Conservation (phyloP, 768 basidiomycete species). For the Boletellus emodensis region DNA sequence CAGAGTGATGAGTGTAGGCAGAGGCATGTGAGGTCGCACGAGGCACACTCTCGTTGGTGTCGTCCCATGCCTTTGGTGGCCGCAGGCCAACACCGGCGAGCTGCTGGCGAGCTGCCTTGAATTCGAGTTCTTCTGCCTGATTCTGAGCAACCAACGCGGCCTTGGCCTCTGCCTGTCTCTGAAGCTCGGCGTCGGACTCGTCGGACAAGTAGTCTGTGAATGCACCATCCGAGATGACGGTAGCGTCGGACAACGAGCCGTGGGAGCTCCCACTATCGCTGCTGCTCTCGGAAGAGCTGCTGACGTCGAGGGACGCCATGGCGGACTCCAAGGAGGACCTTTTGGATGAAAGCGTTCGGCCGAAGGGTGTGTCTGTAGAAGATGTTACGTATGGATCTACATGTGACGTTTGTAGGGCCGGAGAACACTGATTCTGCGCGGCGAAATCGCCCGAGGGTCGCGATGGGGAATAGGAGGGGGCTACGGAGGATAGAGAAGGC, state of each 20-base stretch:
- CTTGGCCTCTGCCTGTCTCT: constrained; percentile 78
- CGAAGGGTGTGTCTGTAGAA: constrained; percentile 30
- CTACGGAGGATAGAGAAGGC: constrained; percentile 41
- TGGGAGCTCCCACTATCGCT: constrained; percentile 49
- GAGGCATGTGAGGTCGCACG: constrained; percentile 22
- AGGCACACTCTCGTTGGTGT: constrained; percentile 39
- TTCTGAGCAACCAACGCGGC: constrained; percentile 77
- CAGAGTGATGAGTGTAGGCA: constrained; percentile 24
- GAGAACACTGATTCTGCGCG: constrained; percentile 15
- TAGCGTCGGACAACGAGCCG: constrained; percentile 65
- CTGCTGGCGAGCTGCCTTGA: constrained; percentile 75
- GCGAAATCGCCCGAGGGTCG: constrained; percentile 21
- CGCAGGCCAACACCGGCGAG: constrained; percentile 70
- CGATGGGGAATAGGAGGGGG: constrained; percentile 29
- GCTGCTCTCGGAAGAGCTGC: constrained; percentile 52
- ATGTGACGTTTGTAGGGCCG: constrained; percentile 17
- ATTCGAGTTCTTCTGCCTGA: constrained; percentile 76
- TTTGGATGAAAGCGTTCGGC: constrained; percentile 33
- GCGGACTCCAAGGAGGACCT: constrained; percentile 36
- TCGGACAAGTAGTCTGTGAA: constrained; percentile 92
- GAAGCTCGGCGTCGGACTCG: constrained; percentile 86
- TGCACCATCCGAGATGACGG: constrained; percentile 79
- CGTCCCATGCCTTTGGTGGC: constrained; percentile 74
- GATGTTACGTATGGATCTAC: constrained; percentile 20
- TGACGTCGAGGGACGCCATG: constrained; percentile 37